Conservation (phyloP, 2,329 filamentous ascomycete species). For the Penicillium sp. region DNA sequence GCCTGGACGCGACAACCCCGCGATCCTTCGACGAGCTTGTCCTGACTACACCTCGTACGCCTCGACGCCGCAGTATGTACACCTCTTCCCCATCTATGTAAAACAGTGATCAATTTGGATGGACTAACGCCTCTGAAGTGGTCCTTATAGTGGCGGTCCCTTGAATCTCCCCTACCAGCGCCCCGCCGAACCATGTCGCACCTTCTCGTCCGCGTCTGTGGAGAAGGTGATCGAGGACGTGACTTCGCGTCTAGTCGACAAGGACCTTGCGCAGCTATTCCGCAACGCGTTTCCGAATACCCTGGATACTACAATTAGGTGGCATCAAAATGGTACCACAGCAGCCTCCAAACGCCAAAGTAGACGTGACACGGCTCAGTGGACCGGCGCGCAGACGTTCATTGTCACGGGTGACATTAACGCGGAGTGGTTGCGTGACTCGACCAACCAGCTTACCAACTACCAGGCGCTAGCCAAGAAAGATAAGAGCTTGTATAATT, state of each 20-base stretch:
- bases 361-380: slow-evolving; percentile 64
- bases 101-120: not conserved
- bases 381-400: slow-evolving; percentile 88
- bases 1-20: slow-evolving; percentile 34
- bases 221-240: slow-evolving; percentile 87
- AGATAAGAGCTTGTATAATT: slow-evolving; percentile 75
- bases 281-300: slow-evolving; percentile 95
- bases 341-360: slow-evolving; percentile 38
- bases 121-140: slow-evolving; percentile 55
- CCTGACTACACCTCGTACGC: slow-evolving; percentile 71
- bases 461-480: slow-evolving; percentile 86
- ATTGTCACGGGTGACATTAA: slow-evolving; percentile 94
- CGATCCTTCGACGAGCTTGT: slow-evolving; percentile 57
- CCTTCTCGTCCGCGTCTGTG: slow-evolving; percentile 84
- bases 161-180: slow-evolving; percentile 84
- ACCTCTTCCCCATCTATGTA: not conserved
- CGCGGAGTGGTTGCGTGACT: slow-evolving; percentile 90
- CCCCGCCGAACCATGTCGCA: slow-evolving; percentile 80
- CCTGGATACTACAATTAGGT: slow-evolving; percentile 86
- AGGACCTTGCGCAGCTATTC: slow-evolving; percentile 88
- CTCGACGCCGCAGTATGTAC: slow-evolving; percentile 63
- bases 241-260: slow-evolving; percentile 77
- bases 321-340: slow-evolving; percentile 72
- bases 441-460: slow-evolving; percentile 88
- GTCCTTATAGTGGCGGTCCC: slow-evolving; percentile 79